Conservation (phyloP, 352 stramenopile genomes). For the Phytophthora aleatoria region DNA sequence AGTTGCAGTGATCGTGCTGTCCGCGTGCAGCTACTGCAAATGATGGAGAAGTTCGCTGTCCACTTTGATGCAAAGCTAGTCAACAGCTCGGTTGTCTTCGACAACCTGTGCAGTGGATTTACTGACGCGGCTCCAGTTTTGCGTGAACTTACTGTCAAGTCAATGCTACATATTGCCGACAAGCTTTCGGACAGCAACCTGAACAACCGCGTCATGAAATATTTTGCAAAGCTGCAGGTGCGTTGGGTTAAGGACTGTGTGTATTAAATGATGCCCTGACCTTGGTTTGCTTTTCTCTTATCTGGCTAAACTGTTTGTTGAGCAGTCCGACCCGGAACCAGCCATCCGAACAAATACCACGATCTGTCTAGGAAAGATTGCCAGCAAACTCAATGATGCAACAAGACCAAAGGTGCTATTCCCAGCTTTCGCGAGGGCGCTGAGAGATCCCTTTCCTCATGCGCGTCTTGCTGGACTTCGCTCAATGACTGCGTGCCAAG, state of each 20-base stretch:
- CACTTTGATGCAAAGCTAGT: slow-evolving; percentile 92
- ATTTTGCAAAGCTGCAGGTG: slow-evolving; percentile 92
- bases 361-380: slow-evolving; percentile 92
- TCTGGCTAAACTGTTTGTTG: not conserved
- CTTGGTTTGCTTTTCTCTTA: not conserved
- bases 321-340: slow-evolving; percentile 85
- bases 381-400: slow-evolving; percentile 82
- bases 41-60: slow-evolving; percentile 90
- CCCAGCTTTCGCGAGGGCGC: slow-evolving; percentile 81
- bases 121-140: slow-evolving; percentile 88
- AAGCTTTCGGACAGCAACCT: slow-evolving; percentile 91
- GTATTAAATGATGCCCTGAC: not conserved
- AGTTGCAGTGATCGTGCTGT: slow-evolving; percentile 92
- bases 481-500: slow-evolving; percentile 81
- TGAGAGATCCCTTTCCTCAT: slow-evolving; percentile 90
- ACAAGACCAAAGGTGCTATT: slow-evolving; percentile 91
- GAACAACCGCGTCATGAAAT: slow-evolving; percentile 93
- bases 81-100: slow-evolving; percentile 90
- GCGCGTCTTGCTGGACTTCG: slow-evolving; percentile 86
- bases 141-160: slow-evolving; percentile 92
- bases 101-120: slow-evolving; percentile 92
- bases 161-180: slow-evolving; percentile 91
- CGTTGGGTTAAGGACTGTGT: slow-evolving; percentile 1
- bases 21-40: slow-evolving; percentile 90
- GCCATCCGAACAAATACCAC: slow-evolving; percentile 94